Percentiles rank a stretch among this genome's conserved stretches.
Conservation (phyloP, 345 rosid genomes). For the Limnanthes douglasii region DNA sequence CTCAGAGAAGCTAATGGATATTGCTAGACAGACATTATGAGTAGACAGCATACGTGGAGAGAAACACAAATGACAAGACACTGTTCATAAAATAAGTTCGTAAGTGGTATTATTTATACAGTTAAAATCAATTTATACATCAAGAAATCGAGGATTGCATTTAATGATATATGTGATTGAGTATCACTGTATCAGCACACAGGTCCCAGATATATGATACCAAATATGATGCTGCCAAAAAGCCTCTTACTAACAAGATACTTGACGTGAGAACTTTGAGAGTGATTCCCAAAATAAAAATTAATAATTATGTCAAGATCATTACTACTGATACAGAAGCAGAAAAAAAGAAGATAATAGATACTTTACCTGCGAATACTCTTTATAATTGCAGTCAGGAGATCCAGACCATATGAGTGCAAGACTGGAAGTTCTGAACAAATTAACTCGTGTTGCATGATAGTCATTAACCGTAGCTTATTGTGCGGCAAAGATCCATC, state of each 20-base stretch:
- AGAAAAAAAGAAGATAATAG: neutral
- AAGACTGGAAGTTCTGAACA: slow-evolving; percentile 70
- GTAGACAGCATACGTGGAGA: no score
- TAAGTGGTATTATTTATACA: no score
- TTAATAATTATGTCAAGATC: neutral
- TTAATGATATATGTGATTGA: no score
- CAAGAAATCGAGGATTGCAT: no score
- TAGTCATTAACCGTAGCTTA: slow-evolving; percentile 33
- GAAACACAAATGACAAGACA: neutral
- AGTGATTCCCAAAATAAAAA: neutral
- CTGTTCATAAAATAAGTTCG: neutral
- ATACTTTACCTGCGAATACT: slow-evolving; percentile 48
- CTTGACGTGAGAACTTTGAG: neutral
- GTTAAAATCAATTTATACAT: no score
- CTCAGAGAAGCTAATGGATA: no score
- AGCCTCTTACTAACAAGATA: neutral
- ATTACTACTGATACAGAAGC: neutral
- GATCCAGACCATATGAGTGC: slow-evolving; percentile 49
- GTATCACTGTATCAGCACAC: no score
- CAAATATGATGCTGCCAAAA: neutral
- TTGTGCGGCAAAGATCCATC: slow-evolving; percentile 54
- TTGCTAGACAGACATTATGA: no score
- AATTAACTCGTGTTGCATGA: slow-evolving; percentile 56
- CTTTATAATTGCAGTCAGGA: slow-evolving; percentile 45
- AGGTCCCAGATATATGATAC: neutral